A percentile compares a stretch with the other conserved stretches of the same genome.
Conservation (phyloP, 2,329 filamentous ascomycete genomes). For the Fusarium virguliforme region DNA sequence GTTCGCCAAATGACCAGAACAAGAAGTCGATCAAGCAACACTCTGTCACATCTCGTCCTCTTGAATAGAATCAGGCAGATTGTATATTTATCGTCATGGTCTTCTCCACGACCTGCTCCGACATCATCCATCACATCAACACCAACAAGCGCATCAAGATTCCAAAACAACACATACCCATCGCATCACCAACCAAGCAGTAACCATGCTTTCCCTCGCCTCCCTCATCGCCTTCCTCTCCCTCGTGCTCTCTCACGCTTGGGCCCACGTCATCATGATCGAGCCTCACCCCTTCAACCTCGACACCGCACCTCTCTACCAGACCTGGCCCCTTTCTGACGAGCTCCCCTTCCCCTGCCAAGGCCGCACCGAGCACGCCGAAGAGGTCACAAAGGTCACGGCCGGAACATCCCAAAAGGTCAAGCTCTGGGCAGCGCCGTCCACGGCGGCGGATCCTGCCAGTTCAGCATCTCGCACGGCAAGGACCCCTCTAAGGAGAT, state of each 20-base stretch:
- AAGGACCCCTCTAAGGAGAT: constrained; percentile 39
- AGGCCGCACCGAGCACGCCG: constrained; percentile 38
- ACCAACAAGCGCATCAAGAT: background rate
- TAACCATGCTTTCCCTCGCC: constrained; percentile 24
- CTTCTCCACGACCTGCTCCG: no score
- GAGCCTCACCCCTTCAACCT: constrained; percentile 53
- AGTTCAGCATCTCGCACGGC: constrained; percentile 50
- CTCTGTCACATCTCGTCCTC: background rate
- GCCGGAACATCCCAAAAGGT: constrained; percentile 45
- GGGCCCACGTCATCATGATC: constrained; percentile 48
- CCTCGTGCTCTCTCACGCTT: constrained; percentile 13
- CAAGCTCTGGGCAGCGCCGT: constrained; percentile 52
- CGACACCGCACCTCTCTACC: constrained; percentile 45
- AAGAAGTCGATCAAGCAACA: background rate
- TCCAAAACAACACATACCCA: background rate
- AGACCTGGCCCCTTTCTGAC: constrained; percentile 42
- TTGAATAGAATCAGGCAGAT: background rate
- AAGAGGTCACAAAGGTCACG: constrained; percentile 46
- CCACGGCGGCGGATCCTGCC: constrained; percentile 50
- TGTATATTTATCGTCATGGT: background rate
- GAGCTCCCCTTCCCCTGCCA: constrained; percentile 49
- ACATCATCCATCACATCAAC: constrained; percentile 9
- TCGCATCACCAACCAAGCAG: background rate
- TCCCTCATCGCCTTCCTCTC: constrained; percentile 15
- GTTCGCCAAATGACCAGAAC: background rate